Evolutionary conservation across 371 early-diverging fungal species (phyloP).

Genomic region (Hamiltosporidium tvaerminnensis): DNA sequence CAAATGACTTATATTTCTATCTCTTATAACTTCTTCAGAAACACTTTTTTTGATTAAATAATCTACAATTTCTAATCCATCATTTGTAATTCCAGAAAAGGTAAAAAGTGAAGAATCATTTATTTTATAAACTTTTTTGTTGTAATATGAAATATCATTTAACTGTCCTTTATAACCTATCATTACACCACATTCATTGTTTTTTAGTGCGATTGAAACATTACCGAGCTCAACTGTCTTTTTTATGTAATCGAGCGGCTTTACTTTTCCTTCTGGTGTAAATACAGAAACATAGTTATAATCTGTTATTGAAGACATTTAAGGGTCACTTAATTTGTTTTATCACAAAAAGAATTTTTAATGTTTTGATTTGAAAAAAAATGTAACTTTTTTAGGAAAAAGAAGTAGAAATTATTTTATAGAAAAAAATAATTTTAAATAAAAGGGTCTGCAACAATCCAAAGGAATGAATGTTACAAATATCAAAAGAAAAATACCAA

Average conservation of each 20-base stretch:
- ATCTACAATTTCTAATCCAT: conserved; percentile 46
- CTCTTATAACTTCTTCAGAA: conserved; percentile 32
- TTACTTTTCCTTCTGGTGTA: conserved; percentile 50
- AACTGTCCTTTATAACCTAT: conserved; percentile 41
- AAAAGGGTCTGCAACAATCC: too few species aligned
- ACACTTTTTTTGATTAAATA: conserved; percentile 37
- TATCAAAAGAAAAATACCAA: too few species aligned
- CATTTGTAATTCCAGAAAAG: conserved; percentile 54
- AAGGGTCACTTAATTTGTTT: too few species aligned
- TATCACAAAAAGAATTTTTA: too few species aligned
- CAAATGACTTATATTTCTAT: conserved; percentile 24
- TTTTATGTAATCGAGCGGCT: conserved; percentile 39
- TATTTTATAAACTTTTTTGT: conserved; percentile 42
- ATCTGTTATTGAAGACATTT: neutral
- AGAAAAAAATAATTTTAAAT: too few species aligned
- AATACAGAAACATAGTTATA: conserved; percentile 44
- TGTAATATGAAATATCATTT: conserved; percentile 23
- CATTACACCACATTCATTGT: conserved; percentile 33
- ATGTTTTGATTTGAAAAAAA: too few species aligned
- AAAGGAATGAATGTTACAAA: too few species aligned
- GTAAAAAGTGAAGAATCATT: conserved; percentile 35
- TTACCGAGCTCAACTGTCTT: conserved; percentile 44
- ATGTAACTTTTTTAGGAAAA: too few species aligned
- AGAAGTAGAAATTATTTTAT: too few species aligned
- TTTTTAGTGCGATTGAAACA: conserved; percentile 38